phyloP scores from a whole-genome alignment of 305 asterid species.

The Fraxinus dipetala region DNA sequence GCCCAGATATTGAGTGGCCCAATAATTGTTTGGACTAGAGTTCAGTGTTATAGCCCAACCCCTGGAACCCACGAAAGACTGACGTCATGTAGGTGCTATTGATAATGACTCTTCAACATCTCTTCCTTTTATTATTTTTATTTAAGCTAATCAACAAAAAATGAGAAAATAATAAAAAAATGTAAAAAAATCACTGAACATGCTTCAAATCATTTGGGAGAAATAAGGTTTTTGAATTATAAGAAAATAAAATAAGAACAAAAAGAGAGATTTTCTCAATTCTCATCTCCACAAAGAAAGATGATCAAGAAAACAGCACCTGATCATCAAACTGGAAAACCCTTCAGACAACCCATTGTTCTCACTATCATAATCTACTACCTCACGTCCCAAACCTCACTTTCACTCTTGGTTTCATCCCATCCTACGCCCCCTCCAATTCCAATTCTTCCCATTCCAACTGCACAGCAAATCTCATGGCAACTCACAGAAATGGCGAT shows the following conservation, averaged over 20 bases:
- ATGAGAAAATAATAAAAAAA: neutral
- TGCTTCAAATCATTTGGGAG: neutral
- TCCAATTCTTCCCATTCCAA: constrained; percentile 81
- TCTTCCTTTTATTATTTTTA: neutral
- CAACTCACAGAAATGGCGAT: constrained; percentile 81
- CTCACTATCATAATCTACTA: constrained; percentile 12
- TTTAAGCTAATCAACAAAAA: neutral
- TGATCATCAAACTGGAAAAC: neutral
- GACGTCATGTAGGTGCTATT: neutral
- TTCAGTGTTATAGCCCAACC: neutral
- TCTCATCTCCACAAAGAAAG: neutral
- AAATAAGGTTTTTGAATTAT: neutral
- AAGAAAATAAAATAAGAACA: neutral
- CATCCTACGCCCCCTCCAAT: constrained; percentile 64
- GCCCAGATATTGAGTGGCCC: neutral
- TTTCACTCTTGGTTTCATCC: constrained; percentile 25
- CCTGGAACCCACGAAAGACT: neutral
- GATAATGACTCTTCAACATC: neutral
- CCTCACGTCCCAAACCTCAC: constrained; percentile 23
- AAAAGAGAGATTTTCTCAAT: neutral
- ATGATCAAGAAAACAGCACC: constrained; percentile 12
- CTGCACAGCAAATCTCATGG: constrained; percentile 76
- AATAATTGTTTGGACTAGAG: neutral
- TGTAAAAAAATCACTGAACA: neutral
- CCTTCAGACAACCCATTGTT: constrained; percentile 23